A percentile compares a stretch with the other conserved stretches of the same genome.
These are phyloP conservation scores for Allomyces javanicus DNA, from an alignment of 192 early-diverging fungal genomes.

Conservation along the genomic window DNA sequence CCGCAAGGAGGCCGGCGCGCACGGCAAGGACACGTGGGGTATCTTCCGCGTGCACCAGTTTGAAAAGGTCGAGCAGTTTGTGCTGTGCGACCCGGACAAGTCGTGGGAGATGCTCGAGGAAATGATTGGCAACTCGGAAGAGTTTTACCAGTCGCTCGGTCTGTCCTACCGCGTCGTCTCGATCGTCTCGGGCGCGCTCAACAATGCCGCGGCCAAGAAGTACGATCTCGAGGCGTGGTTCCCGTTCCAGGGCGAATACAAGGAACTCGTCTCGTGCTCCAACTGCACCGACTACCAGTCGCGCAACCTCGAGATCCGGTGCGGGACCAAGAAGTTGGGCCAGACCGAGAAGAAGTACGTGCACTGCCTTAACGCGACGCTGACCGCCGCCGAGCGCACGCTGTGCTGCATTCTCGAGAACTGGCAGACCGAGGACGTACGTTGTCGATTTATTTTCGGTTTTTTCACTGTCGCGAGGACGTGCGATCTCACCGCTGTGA, in stretches of 20 bases:
- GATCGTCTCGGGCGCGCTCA: constrained; percentile 93
- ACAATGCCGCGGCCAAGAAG: constrained; percentile 98
- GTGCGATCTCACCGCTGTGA: too few relatives aligned
- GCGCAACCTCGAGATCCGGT: constrained; percentile 80
- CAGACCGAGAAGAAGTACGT: constrained; percentile 87
- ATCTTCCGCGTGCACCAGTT: constrained; percentile 99
- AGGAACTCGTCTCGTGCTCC: constrained; percentile 94
- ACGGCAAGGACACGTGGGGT: constrained; percentile 94
- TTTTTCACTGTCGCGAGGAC: too few relatives aligned
- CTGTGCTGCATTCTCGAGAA: constrained; percentile 91
- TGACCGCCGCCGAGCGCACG: constrained; percentile 87
- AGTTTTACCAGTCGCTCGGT: constrained; percentile 86
- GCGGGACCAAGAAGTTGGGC: constrained; percentile 91
- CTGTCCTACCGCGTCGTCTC: constrained; percentile 85
- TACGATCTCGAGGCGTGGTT: constrained; percentile 99
- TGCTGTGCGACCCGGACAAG: constrained; percentile 86
- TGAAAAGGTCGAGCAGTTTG: constrained; percentile 99
- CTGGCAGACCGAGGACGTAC: constrained; percentile 58
- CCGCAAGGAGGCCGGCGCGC: constrained; percentile 96
- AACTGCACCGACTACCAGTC: constrained; percentile 99
- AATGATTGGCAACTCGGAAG: constrained; percentile 78
- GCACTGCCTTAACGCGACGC: constrained; percentile 91
- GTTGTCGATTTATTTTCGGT: not conserved
- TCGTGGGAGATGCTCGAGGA: constrained; percentile 97
- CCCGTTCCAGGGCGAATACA: constrained; percentile 93